A percentile compares a stretch with the other conserved stretches of the same genome.
Conservation (phyloP, 179 eudicot genomes). For the Drosera spatulata region DNA sequence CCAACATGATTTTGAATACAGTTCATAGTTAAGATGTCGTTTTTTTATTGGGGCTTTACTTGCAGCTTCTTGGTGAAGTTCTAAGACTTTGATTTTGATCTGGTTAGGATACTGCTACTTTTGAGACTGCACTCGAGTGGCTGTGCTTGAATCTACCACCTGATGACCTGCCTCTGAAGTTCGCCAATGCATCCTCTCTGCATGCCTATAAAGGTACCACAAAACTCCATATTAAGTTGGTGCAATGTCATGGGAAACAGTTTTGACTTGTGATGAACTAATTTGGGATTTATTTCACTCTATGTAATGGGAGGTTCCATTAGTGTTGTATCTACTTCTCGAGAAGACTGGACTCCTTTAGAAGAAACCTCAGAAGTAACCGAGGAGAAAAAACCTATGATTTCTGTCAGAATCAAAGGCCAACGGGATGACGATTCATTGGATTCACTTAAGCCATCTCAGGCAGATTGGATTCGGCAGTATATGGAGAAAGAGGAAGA, state of each 20-base stretch:
- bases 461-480: slow-evolving; percentile 94
- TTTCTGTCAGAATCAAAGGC: slow-evolving; percentile 34
- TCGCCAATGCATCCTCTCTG: slow-evolving; percentile 54
- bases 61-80: no score
- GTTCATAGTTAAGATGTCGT: no score
- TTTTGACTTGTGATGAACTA: slow-evolving; percentile 3
- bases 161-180: slow-evolving; percentile 76
- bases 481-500: slow-evolving; percentile 95
- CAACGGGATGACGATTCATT: slow-evolving; percentile 42
- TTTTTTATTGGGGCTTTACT: no score
- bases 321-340: slow-evolving; percentile 70
- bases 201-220: slow-evolving; percentile 48
- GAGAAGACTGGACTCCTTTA: slow-evolving; percentile 64
- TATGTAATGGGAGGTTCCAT: slow-evolving; percentile 46
- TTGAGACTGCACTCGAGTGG: slow-evolving; percentile 93
- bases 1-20: no score
- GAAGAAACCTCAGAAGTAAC: slow-evolving; percentile 29
- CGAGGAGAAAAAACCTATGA: slow-evolving; percentile 29
- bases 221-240: background rate
- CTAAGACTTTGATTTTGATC: no score
- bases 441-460: slow-evolving; percentile 56
- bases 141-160: slow-evolving; percentile 77
- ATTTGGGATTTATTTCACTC: slow-evolving; percentile 1
- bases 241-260: background rate
- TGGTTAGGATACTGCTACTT: slow-evolving; percentile 68